Base-by-base conservation (phyloP, 352 stramenopile species). In the Pythium pectinolyticum region DNA sequence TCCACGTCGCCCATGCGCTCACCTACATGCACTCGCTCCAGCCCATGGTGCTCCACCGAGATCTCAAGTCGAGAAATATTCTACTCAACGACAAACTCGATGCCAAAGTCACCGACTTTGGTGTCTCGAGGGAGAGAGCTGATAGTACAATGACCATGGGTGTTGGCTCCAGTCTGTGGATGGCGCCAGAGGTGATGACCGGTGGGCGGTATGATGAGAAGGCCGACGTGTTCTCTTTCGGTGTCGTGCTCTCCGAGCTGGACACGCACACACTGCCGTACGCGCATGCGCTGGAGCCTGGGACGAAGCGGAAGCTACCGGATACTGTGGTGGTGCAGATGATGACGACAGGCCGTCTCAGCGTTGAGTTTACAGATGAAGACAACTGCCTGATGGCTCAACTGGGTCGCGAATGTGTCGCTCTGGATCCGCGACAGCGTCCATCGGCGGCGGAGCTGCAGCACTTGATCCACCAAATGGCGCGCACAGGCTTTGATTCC, bases 251-350 rank as follows among this genome's bases (percentile, higher is more conserved):
- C 0, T 76, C 67, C 1, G 81, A 90, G 48, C 63, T 90, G 39
- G 81, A 90, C 40, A 78, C 73, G 8, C 78, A 86, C 34, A 37
- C 57, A 14, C 60, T 86, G 3, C 82, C 79, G 14, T 88, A 89
- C 58, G 67, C 49, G 7, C 31, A 60, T 8, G 55, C 40, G 3
- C 10, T 56, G 2, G 51, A 61, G 34, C 43, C 60, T 10, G 51
- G 51, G 8, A 57, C 60, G 2, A 34, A 25, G 17, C 60, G 51
- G 20, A 67, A 67, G 30, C 43, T 66, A 17, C 59, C 59, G 1
- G 59, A 66, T 14, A 66, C 59, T 10, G 59, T 60, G 14, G 41
- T 66, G 12, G 31, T 60, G 5, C 31, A 59, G 12, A 61, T 60
- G 34, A 41, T 69, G 47, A 46, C 40, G 2, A 39, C 57, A 11